Conservation (phyloP, 345 rosid genomes). For the Sisymbrium altissimum region DNA sequence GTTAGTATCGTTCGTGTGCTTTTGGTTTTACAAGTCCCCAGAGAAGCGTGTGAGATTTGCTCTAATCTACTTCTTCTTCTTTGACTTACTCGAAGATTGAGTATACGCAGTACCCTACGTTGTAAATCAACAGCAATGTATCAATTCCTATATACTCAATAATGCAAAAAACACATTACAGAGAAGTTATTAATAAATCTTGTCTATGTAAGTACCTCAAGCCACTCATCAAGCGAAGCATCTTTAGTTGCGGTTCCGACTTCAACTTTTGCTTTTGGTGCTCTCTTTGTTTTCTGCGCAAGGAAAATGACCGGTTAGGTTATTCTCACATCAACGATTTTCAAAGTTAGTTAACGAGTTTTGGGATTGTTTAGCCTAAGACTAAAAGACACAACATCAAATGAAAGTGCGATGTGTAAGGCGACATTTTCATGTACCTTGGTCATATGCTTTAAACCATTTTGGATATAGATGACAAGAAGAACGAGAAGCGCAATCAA, state of each 20-base stretch:
- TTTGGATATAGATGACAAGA: conserved; percentile 64
- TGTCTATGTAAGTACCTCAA: conserved; percentile 46
- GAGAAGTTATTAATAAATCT: neutral
- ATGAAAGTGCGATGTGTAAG: neutral
- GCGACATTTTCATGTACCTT: conserved; percentile 47
- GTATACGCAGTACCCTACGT: conserved; percentile 74
- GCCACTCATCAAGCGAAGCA: conserved; percentile 91
- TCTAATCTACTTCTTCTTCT: conserved; percentile 63
- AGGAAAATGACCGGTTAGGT: neutral
- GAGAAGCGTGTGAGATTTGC: neutral
- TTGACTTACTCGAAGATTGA: conserved; percentile 54
- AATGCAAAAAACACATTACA: neutral
- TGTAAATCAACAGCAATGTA: neutral
- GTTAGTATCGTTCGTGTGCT: conserved; percentile 14
- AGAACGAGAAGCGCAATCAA: conserved; percentile 59
- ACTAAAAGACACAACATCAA: neutral
- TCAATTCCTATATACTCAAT: neutral
- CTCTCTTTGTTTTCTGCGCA: conserved; percentile 68
- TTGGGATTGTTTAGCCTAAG: neutral
- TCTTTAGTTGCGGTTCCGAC: conserved; percentile 71
- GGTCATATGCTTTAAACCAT: conserved; percentile 60
- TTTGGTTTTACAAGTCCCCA: neutral
- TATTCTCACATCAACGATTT: neutral
- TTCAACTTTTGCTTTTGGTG: conserved; percentile 86
- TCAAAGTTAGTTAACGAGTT: neutral